Percentiles rank a stretch among this genome's conserved stretches.
Conservation (phyloP, 441 rosid species). For the Cnidoscolus chayamansa region DNA sequence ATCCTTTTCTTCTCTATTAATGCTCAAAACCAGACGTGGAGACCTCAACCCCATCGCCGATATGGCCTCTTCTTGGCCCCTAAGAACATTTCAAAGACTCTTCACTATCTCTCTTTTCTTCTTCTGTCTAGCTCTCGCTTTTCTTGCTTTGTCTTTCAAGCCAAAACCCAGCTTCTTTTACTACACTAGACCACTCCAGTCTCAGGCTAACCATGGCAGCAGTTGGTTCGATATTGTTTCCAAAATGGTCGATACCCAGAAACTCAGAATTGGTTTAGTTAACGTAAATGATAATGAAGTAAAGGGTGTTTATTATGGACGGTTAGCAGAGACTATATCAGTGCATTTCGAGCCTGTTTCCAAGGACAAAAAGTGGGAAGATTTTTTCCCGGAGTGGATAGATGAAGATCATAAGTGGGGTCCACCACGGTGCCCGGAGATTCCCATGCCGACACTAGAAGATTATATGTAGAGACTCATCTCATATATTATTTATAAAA, state of each 20-base stretch:
- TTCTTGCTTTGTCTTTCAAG: conserved; percentile 31
- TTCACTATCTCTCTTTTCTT: conserved; percentile 37
- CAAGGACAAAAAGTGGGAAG: conserved; percentile 42
- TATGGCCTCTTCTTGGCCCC: conserved; percentile 35
- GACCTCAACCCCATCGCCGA: neutral
- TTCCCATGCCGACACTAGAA: conserved; percentile 55
- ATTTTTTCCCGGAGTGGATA: conserved; percentile 78
- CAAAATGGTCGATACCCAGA: conserved; percentile 27
- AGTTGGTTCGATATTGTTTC: conserved; percentile 39
- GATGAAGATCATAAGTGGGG: conserved; percentile 43
- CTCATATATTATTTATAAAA: too few species aligned
- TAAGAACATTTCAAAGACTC: conserved; percentile 29
- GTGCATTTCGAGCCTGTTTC: conserved; percentile 42
- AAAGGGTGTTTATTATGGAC: conserved; percentile 9
- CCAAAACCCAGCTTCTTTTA: conserved; percentile 10
- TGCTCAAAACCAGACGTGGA: neutral
- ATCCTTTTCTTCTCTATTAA: neutral
- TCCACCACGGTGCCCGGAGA: conserved; percentile 50
- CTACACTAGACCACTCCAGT: too few species aligned
- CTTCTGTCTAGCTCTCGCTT: conserved; percentile 34
- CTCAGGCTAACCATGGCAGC: too few species aligned
- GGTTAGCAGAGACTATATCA: conserved; percentile 28
- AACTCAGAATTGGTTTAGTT: conserved; percentile 56
- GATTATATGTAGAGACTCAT: conserved; percentile 19
- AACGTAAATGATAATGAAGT: conserved; percentile 29